Evolutionary conservation across 2,329 filamentous ascomycete species (phyloP), one percentile per base, ranked within the genome.

Genomic region (Trichoderma sp.): DNA sequence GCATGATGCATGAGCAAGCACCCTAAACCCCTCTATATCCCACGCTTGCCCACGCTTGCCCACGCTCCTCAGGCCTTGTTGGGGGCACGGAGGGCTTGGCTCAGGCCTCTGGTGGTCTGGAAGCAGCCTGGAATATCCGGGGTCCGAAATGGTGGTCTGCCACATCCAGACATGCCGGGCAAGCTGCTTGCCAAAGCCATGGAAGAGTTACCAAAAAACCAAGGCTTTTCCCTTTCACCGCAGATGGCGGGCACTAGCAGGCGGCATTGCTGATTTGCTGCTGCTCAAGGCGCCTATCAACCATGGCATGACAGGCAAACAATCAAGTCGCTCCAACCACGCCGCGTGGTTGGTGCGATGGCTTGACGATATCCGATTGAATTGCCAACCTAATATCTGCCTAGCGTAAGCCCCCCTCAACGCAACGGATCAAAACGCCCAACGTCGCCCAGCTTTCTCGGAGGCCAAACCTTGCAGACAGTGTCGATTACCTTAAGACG

Each of bases 1-100:
- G 70, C 51, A 63, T 69, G 63, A 34, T 72, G 71, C 71, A 72
- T 69, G 47, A 28, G 71, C 62, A 69, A 68, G 64, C 58, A 56
- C 71, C 71, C 43, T 26, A 58, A 62, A 26, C 64, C 71, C 70
- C 70, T 69, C 65, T 60, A 39, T 62, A 57, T 67, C 70, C 70
- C 70, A 71, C 70, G 70, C 21, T 66, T 62, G 62, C 61, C 70
- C 62, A 71, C 62, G 70, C 43, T 43, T 30, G 57, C 58, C 68
- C 60, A 71, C 58, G 58, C 67, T 70, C n/a, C 4, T 57, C 43
- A 71, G 43, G 60, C 47, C 68, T 24, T 47, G 47, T 71, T 63
- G 47, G 68, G 60, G 60, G 30, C 39, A 60, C n/a, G 60, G 68
- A 70, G 68, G 68, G 47, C 60, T 70, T 70, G 68, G 68, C 68